These are phyloP conservation scores for Arachnomyces sp. DNA, from an alignment of 2,329 filamentous ascomycete species.

Conservation along the genomic window DNA sequence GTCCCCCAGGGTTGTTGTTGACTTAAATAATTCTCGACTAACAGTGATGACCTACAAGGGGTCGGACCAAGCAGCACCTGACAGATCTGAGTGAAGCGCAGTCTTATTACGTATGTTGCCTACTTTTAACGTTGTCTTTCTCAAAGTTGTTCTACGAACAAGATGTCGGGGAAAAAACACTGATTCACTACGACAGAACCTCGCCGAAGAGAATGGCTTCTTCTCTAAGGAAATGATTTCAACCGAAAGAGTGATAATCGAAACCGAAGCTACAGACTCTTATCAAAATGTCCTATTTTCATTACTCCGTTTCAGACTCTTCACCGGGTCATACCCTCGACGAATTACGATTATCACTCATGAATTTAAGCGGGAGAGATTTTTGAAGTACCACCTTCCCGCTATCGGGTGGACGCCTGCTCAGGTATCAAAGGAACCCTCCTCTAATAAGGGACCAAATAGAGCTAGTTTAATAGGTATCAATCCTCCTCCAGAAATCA, in stretches of 20 bases:
- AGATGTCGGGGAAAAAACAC: too few relatives aligned
- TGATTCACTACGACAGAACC: too few relatives aligned
- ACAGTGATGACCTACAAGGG: too few relatives aligned
- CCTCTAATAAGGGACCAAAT: slow-evolving; percentile 22
- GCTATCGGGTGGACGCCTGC: slow-evolving; percentile 47
- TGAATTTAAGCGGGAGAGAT: slow-evolving; percentile 58
- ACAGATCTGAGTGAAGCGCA: slow-evolving; percentile 53
- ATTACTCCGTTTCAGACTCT: slow-evolving; percentile 47
- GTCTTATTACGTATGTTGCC: slow-evolving; percentile 45
- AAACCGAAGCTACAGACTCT: slow-evolving; percentile 72
- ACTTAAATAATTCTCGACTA: too few relatives aligned
- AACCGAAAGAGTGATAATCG: slow-evolving; percentile 45
- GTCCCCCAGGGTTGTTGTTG: slow-evolving; percentile 11
- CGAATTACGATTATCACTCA: slow-evolving; percentile 60
- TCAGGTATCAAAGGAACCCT: neutral
- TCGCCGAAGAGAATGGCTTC: slow-evolving; percentile 26
- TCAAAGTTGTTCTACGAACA: slow-evolving; percentile 8
- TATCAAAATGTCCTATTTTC: slow-evolving; percentile 80
- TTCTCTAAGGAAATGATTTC: slow-evolving; percentile 20
- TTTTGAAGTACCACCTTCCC: slow-evolving; percentile 56
- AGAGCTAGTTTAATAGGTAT: slow-evolving; percentile 53
- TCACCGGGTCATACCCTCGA: slow-evolving; percentile 45
- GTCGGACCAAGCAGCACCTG: slow-evolving; percentile 51
- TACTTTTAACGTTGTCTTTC: slow-evolving; percentile 38
- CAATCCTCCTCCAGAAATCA: slow-evolving; percentile 48